Evolutionary conservation across 2,329 filamentous ascomycete genomes (phyloP).

Genomic region (Hirsutella rhossiliensis): DNA sequence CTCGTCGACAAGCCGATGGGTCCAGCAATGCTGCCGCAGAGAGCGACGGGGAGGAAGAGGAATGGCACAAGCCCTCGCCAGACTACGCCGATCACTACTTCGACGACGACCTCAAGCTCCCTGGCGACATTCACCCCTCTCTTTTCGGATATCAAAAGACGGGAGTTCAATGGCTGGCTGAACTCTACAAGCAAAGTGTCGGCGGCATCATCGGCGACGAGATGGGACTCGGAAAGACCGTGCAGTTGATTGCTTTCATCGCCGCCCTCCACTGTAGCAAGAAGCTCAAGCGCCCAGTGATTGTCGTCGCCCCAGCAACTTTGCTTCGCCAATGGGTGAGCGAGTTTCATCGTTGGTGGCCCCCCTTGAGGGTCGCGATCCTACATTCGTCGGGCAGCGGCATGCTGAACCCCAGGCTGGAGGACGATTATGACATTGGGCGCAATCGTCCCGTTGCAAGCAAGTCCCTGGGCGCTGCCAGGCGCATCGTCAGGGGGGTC

Average conservation of each 20-base stretch:
- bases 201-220: constrained; percentile 95
- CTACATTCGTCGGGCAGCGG: constrained; percentile 91
- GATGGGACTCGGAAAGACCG: constrained; percentile 97
- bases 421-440: constrained; percentile 40
- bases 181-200: constrained; percentile 78
- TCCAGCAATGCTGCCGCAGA: constrained; percentile 23
- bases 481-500: constrained; percentile 71
- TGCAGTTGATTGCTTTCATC: constrained; percentile 61
- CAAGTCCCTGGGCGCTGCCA: constrained; percentile 46
- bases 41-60: constrained; percentile 33
- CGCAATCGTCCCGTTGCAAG: constrained; percentile 20
- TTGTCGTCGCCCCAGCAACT: constrained; percentile 88
- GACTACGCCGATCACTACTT: constrained; percentile 65
- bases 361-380: constrained; percentile 91
- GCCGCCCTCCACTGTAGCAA: constrained; percentile 88
- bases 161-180: constrained; percentile 90
- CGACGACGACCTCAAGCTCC: constrained; percentile 65
- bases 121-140: constrained; percentile 85
- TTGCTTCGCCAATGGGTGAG: constrained; percentile 97
- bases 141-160: constrained; percentile 97
- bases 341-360: constrained; percentile 98
- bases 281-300: constrained; percentile 69
- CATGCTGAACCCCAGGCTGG: constrained; percentile 72
- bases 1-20: constrained; percentile 23
- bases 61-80: constrained; percentile 84